Conservation (phyloP, 2,329 filamentous ascomycete genomes). For the Cladophialophora carrionii region DNA sequence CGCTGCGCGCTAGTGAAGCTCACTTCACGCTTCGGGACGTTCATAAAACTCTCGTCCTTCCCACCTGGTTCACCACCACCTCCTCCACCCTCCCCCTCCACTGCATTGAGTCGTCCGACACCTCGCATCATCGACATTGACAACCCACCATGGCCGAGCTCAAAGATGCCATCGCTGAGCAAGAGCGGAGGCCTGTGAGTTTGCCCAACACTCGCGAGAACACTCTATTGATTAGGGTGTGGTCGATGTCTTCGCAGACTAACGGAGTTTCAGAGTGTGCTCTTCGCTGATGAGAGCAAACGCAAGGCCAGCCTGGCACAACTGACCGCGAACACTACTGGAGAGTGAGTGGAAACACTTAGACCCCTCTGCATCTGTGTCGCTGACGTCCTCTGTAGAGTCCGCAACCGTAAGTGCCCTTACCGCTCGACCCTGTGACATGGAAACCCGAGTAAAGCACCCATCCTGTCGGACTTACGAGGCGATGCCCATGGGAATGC, state of each 20-base stretch:
- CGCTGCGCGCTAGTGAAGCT: conserved; percentile 9
- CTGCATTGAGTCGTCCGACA: neutral
- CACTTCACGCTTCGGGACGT: conserved; percentile 1
- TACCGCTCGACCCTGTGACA: neutral
- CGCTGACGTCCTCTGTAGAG: conserved; percentile 25
- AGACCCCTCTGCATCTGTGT: too few species aligned
- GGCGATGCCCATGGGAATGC: neutral
- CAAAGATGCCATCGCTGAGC: conserved; percentile 22
- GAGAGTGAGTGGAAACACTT: conserved; percentile 40
- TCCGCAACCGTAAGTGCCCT: conserved; percentile 36
- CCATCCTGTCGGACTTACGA: neutral
- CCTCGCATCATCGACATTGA: neutral
- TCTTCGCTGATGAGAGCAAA: conserved; percentile 33
- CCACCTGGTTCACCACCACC: neutral
- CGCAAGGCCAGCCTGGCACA: conserved; percentile 39
- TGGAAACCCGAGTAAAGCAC: neutral
- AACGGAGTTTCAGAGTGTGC: conserved; percentile 23
- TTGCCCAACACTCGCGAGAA: neutral
- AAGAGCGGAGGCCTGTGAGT: conserved; percentile 2
- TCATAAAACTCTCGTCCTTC: conserved; percentile 15
- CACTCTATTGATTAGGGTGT: neutral
- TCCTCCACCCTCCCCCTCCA: conserved; percentile 4
- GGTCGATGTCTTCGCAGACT: neutral
- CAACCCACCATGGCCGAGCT: conserved; percentile 23
- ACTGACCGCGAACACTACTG: conserved; percentile 42